Percentiles rank a stretch among this genome's conserved stretches.
These are phyloP conservation scores for Bonia amplexicaulis DNA, from an alignment of 176 grass and related monocot genomes.

Conservation along the genomic window DNA sequence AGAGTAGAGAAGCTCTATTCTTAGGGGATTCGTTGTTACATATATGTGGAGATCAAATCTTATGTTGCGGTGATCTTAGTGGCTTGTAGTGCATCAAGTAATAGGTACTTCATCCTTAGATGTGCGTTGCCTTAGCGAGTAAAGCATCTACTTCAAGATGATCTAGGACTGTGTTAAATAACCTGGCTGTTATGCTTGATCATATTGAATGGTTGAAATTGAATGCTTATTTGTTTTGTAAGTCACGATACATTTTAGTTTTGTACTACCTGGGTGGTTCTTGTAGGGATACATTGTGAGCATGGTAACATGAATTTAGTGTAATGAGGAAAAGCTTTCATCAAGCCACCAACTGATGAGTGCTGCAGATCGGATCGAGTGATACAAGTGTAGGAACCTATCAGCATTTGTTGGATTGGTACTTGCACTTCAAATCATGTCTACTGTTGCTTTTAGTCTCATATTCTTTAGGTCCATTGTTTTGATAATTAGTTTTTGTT, in stretches of 20 bases:
- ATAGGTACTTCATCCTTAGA: not conserved
- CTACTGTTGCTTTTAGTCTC: not conserved
- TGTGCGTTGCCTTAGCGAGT: not conserved
- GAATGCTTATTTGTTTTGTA: not conserved
- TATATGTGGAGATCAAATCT: not conserved
- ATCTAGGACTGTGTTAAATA: not conserved
- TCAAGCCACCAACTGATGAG: not conserved
- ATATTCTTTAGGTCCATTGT: not conserved
- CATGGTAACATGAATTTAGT: not conserved
- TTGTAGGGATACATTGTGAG: not conserved
- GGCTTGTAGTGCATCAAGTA: not conserved
- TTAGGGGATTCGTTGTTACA: not conserved
- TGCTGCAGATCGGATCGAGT: not conserved
- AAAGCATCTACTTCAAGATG: not conserved
- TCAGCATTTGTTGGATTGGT: not conserved
- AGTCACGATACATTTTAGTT: not conserved
- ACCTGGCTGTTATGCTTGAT: not conserved
- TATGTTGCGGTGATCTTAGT: not conserved
- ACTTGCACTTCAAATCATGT: not conserved
- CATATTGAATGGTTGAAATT: not conserved
- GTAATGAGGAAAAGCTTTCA: not conserved
- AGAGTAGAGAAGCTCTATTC: not conserved
- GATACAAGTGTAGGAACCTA: not conserved
- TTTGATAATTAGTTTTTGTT: not conserved
- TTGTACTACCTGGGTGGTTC: not conserved